Evolutionary conservation across 495 filamentous ascomycete species (phyloP).

Genomic region (Cercophora newfieldiana): DNA sequence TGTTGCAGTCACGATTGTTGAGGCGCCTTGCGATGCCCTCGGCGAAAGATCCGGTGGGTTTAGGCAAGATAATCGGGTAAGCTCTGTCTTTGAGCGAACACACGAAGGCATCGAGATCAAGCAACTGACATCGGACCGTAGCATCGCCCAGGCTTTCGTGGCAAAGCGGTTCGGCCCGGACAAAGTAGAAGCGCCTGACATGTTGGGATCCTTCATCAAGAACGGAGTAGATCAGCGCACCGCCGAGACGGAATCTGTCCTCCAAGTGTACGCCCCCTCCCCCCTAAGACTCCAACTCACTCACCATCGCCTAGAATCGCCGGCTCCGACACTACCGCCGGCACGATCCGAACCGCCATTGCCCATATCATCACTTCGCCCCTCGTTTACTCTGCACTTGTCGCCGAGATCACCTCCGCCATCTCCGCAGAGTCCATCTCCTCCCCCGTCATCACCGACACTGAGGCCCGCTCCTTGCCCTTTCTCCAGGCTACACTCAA

Average conservation of each 20-base stretch:
- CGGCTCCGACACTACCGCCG: conserved; percentile 65
- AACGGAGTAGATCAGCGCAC: background rate
- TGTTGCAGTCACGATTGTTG: conserved; percentile 1
- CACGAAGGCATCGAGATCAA: background rate
- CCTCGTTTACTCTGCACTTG: conserved; percentile 51
- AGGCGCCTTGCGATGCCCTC: conserved; percentile 2
- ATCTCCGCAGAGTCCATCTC: conserved; percentile 34
- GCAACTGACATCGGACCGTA: background rate
- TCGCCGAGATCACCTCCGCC: conserved; percentile 56
- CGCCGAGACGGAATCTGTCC: background rate
- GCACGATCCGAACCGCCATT: conserved; percentile 55
- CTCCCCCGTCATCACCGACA: conserved; percentile 31
- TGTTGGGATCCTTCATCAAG: conserved; percentile 12
- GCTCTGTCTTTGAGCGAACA: background rate
- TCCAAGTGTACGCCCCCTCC: conserved; percentile 6
- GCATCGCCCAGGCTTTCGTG: conserved; percentile 3
- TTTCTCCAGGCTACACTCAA: conserved; percentile 36
- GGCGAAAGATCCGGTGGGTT: background rate
- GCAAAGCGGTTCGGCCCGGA: conserved; percentile 4
- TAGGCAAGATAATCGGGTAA: background rate
- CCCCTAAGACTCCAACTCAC: background rate
- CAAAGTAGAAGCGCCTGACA: conserved; percentile 1
- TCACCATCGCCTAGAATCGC: conserved; percentile 44
- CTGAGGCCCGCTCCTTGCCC: conserved; percentile 39
- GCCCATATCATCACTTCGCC: conserved; percentile 52